A percentile compares a stretch with the other conserved stretches of the same genome.
Conservation (phyloP, 1,139 yeast genomes). For the Wickerhamomyces sp. region DNA sequence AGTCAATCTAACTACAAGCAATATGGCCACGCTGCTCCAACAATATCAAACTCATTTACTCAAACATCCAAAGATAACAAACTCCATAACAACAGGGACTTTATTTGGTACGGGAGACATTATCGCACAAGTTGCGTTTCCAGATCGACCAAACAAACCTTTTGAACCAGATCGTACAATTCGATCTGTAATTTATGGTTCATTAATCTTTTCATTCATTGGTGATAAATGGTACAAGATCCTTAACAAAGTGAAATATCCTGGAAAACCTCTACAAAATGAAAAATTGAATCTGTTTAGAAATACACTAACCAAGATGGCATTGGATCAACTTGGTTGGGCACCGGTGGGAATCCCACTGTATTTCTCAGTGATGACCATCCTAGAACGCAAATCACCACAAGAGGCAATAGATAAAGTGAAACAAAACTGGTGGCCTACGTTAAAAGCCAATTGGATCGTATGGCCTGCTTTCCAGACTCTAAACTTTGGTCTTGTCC, state of each 20-base stretch:
- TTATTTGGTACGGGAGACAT: slow-evolving; percentile 74
- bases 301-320: slow-evolving; percentile 44
- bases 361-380: slow-evolving; percentile 63
- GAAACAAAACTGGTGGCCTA: slow-evolving; percentile 48
- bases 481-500: slow-evolving; percentile 65
- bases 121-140: slow-evolving; percentile 60
- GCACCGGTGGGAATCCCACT: slow-evolving; percentile 73
- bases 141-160: slow-evolving; percentile 23
- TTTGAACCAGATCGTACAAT: slow-evolving; percentile 45
- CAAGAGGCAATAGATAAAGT: slow-evolving; percentile 37
- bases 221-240: slow-evolving; percentile 68
- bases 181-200: slow-evolving; percentile 70
- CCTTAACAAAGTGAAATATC: slow-evolving; percentile 43
- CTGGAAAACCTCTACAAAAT: slow-evolving; percentile 23
- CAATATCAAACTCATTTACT: slow-evolving; percentile 38
- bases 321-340: slow-evolving; percentile 67
- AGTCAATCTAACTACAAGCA: too few relatives aligned
- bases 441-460: slow-evolving; percentile 67
- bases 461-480: slow-evolving; percentile 86
- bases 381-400: slow-evolving; percentile 47
- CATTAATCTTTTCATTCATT: slow-evolving; percentile 70
- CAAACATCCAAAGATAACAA: slow-evolving; percentile 48
- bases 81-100: slow-evolving; percentile 50
- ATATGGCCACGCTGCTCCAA: too few relatives aligned
- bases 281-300: slow-evolving; percentile 25